phyloP scores from a whole-genome alignment of 495 filamentous ascomycete species.

The Aspergillus ostianus region DNA sequence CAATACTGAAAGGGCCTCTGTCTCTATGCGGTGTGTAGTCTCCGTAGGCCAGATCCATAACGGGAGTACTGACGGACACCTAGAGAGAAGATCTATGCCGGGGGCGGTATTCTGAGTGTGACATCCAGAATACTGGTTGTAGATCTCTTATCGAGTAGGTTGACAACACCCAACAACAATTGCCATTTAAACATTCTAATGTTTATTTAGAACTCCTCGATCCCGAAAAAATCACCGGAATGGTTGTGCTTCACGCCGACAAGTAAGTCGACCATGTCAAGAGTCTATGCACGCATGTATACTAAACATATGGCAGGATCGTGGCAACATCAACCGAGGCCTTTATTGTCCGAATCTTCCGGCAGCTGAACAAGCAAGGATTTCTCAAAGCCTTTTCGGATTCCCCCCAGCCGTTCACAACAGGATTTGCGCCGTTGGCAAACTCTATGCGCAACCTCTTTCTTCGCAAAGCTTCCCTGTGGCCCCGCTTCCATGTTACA shows the following conservation, averaged over 20 bases:
- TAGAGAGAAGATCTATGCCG: conserved; percentile 84
- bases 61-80: conserved; percentile 18
- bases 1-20: conserved; percentile 90
- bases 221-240: conserved; percentile 80
- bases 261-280: conserved; percentile 36
- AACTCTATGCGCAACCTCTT: conserved; percentile 94
- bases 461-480: conserved; percentile 81
- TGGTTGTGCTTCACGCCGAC: conserved; percentile 88
- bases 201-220: conserved; percentile 58
- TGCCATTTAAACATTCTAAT: conserved; percentile 20
- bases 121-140: conserved; percentile 94
- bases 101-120: conserved; percentile 92
- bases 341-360: conserved; percentile 90
- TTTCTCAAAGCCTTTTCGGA: conserved; percentile 98
- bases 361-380: conserved; percentile 87
- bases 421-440: conserved; percentile 83
- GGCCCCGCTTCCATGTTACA: conserved; percentile 92
- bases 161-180: neutral
- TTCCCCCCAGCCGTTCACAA: conserved; percentile 86
- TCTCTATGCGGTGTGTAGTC: conserved; percentile 58
- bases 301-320: conserved; percentile 46
- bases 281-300: neutral
- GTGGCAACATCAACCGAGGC: conserved; percentile 88
- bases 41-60: neutral
- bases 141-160: conserved; percentile 74